phyloP scores from a whole-genome alignment of 306 rosid genomes.

The Nissolia schottii region DNA sequence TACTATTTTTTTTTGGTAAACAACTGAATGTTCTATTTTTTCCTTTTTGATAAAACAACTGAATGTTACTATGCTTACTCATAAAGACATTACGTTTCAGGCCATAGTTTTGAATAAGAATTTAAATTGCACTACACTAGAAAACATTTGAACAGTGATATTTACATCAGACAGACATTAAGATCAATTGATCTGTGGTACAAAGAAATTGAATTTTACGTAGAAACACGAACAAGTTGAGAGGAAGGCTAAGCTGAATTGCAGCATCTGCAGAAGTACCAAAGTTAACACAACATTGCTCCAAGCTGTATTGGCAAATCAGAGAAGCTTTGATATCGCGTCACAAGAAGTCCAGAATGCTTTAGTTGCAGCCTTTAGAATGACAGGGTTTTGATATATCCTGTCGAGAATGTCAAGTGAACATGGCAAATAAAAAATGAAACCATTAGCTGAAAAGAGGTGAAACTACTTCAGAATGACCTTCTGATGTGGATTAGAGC shows the following conservation, averaged over 20 bases:
- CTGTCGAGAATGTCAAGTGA: constrained; percentile 35
- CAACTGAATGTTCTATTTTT: too few species aligned
- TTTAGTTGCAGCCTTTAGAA: constrained; percentile 57
- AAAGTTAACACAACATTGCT: neutral
- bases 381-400: constrained; percentile 83
- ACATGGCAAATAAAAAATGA: neutral
- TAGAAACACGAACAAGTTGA: neutral
- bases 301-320: constrained; percentile 21
- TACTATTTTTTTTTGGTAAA: too few species aligned
- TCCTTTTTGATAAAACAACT: too few species aligned
- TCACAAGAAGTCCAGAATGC: constrained; percentile 80
- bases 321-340: constrained; percentile 72
- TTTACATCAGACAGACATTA: constrained; percentile 5
- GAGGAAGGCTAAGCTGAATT: constrained; percentile 9
- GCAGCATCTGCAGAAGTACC: constrained; percentile 3
- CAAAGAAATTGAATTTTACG: constrained; percentile 9
- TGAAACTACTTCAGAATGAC: neutral
- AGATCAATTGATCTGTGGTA: constrained; percentile 8
- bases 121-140: constrained; percentile 14
- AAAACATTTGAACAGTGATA: neutral
- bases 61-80: too few species aligned
- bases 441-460: neutral
- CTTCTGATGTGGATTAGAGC: neutral
- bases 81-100: neutral
- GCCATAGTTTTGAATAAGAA: neutral